Evolutionary conservation across 768 basidiomycete genomes (phyloP).

Genomic region (Glaciozyma antarctica): DNA sequence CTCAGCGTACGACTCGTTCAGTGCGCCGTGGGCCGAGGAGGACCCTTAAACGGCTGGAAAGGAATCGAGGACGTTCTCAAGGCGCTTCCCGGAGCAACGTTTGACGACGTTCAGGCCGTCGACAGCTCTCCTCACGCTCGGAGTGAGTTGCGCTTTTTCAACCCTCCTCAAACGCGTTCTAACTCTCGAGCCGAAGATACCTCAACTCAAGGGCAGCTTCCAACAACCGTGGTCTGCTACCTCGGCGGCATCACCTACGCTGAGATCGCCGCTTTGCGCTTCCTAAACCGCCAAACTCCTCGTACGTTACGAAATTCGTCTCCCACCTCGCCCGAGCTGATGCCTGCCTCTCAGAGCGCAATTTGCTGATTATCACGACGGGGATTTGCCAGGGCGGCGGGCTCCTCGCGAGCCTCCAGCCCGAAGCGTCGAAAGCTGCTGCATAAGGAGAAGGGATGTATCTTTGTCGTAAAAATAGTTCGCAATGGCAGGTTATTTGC

Average conservation of each 20-base stretch:
- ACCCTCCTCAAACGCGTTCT: background rate
- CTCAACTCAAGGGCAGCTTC: slow-evolving; percentile 50
- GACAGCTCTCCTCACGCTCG: slow-evolving; percentile 11
- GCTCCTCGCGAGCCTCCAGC: background rate
- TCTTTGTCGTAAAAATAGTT: background rate
- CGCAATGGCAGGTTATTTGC: too few relatives aligned
- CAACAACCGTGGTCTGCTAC: slow-evolving; percentile 89
- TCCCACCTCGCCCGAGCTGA: background rate
- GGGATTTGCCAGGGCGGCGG: slow-evolving; percentile 66
- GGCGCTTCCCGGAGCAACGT: slow-evolving; percentile 70
- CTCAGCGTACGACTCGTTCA: slow-evolving; percentile 85
- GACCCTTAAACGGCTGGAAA: slow-evolving; percentile 86
- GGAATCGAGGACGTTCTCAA: slow-evolving; percentile 86
- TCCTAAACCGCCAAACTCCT: slow-evolving; percentile 14
- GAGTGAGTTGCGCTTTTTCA: slow-evolving; percentile 1
- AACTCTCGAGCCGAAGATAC: background rate
- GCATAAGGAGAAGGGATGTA: background rate
- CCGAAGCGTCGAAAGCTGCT: background rate
- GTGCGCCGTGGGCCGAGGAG: slow-evolving; percentile 48
- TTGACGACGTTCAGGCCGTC: slow-evolving; percentile 54
- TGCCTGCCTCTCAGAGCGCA: slow-evolving; percentile 52
- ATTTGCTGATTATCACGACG: slow-evolving; percentile 82
- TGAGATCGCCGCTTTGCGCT: slow-evolving; percentile 82
- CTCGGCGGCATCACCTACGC: slow-evolving; percentile 95
- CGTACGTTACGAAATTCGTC: slow-evolving; percentile 16